These are phyloP conservation scores for Hypomyces rosellus DNA, from an alignment of 2,329 filamentous ascomycete genomes.

Conservation along the genomic window DNA sequence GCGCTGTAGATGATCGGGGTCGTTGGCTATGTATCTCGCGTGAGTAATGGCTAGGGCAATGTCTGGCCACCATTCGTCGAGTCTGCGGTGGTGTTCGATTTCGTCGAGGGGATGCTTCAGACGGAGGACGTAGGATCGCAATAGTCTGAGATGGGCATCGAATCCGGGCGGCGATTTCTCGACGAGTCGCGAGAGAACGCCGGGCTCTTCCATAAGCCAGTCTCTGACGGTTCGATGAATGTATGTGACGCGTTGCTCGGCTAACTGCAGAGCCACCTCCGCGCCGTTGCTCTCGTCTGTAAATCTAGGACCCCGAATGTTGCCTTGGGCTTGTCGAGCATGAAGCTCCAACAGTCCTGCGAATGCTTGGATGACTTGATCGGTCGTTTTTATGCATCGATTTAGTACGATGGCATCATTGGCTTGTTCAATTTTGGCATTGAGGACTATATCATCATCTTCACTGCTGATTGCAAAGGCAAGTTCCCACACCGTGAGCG, in stretches of 20 bases:
- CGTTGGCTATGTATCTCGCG: slow-evolving; percentile 21
- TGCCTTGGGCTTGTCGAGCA: slow-evolving; percentile 11
- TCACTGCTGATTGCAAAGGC: slow-evolving; percentile 19
- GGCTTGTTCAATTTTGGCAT: slow-evolving; percentile 17
- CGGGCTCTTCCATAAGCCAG: slow-evolving; percentile 22
- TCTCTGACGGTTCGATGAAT: slow-evolving; percentile 30
- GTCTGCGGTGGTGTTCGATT: slow-evolving; percentile 29
- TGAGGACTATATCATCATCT: slow-evolving; percentile 16
- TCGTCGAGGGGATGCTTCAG: slow-evolving; percentile 28
- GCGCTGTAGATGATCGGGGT: slow-evolving; percentile 13
- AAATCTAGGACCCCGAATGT: slow-evolving; percentile 13
- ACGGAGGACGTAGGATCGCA: slow-evolving; percentile 28
- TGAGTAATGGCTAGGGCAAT: slow-evolving; percentile 32
- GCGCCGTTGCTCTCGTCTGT: neutral
- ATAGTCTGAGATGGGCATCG: slow-evolving; percentile 25
- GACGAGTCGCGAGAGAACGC: slow-evolving; percentile 17
- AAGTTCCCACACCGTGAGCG: slow-evolving; percentile 28
- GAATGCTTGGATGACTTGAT: slow-evolving; percentile 16
- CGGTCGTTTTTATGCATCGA: slow-evolving; percentile 14
- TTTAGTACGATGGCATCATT: slow-evolving; percentile 12
- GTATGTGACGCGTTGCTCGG: slow-evolving; percentile 23
- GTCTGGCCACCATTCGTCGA: slow-evolving; percentile 34
- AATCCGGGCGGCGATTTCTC: slow-evolving; percentile 12
- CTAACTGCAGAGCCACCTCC: neutral
- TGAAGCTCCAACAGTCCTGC: slow-evolving; percentile 23